These are phyloP conservation scores for Acanthamoeba lenticulata DNA, from an alignment of 208 protist species.

Conservation along the genomic window DNA sequence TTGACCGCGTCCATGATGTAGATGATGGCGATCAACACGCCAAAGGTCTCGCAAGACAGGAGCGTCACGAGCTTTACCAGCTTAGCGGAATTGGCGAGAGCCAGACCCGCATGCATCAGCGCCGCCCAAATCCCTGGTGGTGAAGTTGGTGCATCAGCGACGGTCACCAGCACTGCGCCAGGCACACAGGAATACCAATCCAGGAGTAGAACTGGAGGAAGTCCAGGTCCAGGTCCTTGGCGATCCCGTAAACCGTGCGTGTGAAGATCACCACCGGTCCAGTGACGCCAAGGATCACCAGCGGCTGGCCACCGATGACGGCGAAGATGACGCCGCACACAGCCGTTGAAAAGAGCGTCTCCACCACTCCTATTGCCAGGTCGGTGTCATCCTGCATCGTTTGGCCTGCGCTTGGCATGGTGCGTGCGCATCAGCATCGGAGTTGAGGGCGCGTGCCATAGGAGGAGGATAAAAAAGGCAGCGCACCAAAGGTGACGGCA, in stretches of 20 bases:
- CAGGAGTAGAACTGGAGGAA: constrained; percentile 73
- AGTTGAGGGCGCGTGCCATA: neutral
- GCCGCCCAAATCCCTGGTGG: constrained; percentile 66
- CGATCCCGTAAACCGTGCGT: constrained; percentile 68
- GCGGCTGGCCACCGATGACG: constrained; percentile 65
- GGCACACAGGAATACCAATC: neutral
- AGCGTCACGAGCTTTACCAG: constrained; percentile 67
- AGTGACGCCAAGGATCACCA: constrained; percentile 77
- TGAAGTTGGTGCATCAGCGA: neutral
- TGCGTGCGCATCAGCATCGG: too few relatives aligned
- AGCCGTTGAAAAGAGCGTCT: constrained; percentile 69
- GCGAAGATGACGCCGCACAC: constrained; percentile 71
- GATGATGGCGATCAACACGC: constrained; percentile 73
- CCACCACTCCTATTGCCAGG: constrained; percentile 11
- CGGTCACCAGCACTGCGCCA: neutral
- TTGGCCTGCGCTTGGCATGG: neutral
- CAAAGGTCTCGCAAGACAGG: constrained; percentile 75
- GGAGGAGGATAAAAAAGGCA: neutral
- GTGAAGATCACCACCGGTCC: constrained; percentile 74
- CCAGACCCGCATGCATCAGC: constrained; percentile 72
- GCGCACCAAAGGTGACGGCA: constrained; percentile 66
- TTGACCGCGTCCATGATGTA: constrained; percentile 72
- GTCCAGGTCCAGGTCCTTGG: constrained; percentile 48
- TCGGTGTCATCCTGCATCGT: constrained; percentile 33
- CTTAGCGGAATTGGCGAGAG: constrained; percentile 36